phyloP scores from a whole-genome alignment of 2,329 filamentous ascomycete genomes.

The Phaeosphaeriaceae sp. region DNA sequence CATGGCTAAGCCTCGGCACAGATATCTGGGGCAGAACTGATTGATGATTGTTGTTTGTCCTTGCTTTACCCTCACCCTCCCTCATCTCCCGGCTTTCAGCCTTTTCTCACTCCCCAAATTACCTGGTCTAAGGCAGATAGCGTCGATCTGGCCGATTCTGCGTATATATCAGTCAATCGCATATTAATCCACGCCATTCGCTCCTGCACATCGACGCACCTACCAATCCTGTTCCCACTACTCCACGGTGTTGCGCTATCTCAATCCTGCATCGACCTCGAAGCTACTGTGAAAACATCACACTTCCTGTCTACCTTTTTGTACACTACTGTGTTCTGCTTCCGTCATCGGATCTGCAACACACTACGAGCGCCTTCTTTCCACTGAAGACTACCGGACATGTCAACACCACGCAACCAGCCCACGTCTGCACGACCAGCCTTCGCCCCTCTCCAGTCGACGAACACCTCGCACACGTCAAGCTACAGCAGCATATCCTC shows the following conservation, averaged over 20 bases:
- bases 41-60: constrained; percentile 8
- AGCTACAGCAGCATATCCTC: constrained; percentile 53
- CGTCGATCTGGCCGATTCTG: constrained; percentile 19
- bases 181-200: constrained; percentile 26
- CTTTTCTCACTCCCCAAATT: constrained; percentile 8
- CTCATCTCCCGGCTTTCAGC: constrained; percentile 14
- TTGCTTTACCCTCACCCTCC: constrained; percentile 1
- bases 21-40: constrained; percentile 2
- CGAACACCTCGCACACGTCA: constrained; percentile 31
- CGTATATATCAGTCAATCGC: constrained; percentile 14
- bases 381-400: constrained; percentile 8
- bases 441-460: constrained; percentile 46
- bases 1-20: constrained; percentile 27
- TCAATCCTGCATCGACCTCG: constrained; percentile 13
- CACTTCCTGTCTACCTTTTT: not conserved
- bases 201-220: constrained; percentile 18
- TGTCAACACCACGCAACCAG: constrained; percentile 33
- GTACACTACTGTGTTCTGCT: not conserved
- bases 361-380: not conserved
- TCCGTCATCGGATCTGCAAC: constrained; percentile 1
- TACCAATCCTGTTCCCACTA: constrained; percentile 6
- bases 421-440: constrained; percentile 34
- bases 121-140: constrained; percentile 3
- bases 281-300: not conserved
- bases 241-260: constrained; percentile 12